These are phyloP conservation scores for Eleusine indica DNA, from an alignment of 176 grass and related monocot genomes.

Conservation along the genomic window DNA sequence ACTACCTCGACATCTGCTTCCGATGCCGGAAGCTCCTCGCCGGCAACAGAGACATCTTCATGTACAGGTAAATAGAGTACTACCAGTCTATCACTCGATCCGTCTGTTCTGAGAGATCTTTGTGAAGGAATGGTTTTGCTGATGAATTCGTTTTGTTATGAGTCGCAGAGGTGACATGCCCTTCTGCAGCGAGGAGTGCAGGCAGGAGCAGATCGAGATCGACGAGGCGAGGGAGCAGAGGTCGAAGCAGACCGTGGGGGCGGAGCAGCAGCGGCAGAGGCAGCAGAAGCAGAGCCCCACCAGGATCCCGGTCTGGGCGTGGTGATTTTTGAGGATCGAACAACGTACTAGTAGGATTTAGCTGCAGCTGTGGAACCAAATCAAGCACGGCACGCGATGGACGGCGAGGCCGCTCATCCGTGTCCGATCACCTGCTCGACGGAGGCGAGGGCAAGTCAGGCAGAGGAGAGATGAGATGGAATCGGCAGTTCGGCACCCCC, in stretches of 20 bases:
- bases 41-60: constrained; percentile 83
- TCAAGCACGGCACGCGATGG: neutral
- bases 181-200: constrained; percentile 97
- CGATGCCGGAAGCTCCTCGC: constrained; percentile 71
- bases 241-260: constrained; percentile 44
- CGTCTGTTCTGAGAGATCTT: neutral
- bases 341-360: constrained; percentile 32
- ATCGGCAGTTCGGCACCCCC: neutral
- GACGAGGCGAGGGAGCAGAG: constrained; percentile 68
- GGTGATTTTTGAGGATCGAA: constrained; percentile 32
- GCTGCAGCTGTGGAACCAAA: constrained; percentile 2
- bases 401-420: neutral
- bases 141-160: neutral
- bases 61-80: constrained; percentile 62
- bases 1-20: constrained; percentile 92
- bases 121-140: constrained; percentile 17
- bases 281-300: constrained; percentile 62
- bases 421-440: constrained; percentile 13
- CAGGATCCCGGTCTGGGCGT: constrained; percentile 76
- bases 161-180: constrained; percentile 76
- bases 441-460: neutral
- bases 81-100: neutral
- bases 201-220: constrained; percentile 87
- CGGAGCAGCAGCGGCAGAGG: constrained; percentile 52
- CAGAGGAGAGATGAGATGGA: neutral